phyloP scores from a whole-genome alignment of 768 basidiomycete genomes.

The Lactarius hatsudake region DNA sequence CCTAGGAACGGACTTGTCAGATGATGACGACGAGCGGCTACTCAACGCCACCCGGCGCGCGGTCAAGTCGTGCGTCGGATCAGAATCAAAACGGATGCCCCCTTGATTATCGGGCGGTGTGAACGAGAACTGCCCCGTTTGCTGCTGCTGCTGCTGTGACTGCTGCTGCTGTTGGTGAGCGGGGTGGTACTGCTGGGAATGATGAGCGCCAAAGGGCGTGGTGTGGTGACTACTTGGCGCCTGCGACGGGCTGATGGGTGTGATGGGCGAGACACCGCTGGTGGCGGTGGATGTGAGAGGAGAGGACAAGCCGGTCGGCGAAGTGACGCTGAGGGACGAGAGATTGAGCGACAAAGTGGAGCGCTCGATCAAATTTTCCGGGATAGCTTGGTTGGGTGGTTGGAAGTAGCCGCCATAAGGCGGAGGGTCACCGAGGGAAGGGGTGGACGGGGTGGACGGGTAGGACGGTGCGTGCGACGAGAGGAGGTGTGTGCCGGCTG shows the following conservation, averaged over 20 bases:
- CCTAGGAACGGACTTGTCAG: slow-evolving; percentile 58
- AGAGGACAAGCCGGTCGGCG: slow-evolving; percentile 60
- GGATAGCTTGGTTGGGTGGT: slow-evolving; percentile 27
- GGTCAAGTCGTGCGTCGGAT: slow-evolving; percentile 30
- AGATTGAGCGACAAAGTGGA: slow-evolving; percentile 63
- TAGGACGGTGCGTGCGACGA: slow-evolving; percentile 24
- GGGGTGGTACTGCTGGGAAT: slow-evolving; percentile 39
- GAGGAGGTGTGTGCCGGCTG: slow-evolving; percentile 29
- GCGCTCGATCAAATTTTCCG: slow-evolving; percentile 31
- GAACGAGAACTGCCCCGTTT: slow-evolving; percentile 47
- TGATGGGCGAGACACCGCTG: slow-evolving; percentile 42
- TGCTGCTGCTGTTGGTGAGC: slow-evolving; percentile 13
- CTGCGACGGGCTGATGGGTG: slow-evolving; percentile 56
- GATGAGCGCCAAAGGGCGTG: slow-evolving; percentile 40
- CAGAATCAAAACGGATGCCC: slow-evolving; percentile 36
- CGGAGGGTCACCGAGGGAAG: slow-evolving; percentile 28
- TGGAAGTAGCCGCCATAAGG: slow-evolving; percentile 27
- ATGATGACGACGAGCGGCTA: slow-evolving; percentile 44
- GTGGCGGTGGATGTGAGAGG: slow-evolving; percentile 38
- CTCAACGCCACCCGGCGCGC: slow-evolving; percentile 40
- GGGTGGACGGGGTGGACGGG: slow-evolving; percentile 20
- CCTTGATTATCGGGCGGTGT: slow-evolving; percentile 37
- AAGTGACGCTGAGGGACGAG: slow-evolving; percentile 61
- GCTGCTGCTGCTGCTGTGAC: slow-evolving; percentile 40
- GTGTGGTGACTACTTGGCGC: slow-evolving; percentile 44